phyloP scores from a whole-genome alignment of 495 filamentous ascomycete species.

The Xylaria palmicola region DNA sequence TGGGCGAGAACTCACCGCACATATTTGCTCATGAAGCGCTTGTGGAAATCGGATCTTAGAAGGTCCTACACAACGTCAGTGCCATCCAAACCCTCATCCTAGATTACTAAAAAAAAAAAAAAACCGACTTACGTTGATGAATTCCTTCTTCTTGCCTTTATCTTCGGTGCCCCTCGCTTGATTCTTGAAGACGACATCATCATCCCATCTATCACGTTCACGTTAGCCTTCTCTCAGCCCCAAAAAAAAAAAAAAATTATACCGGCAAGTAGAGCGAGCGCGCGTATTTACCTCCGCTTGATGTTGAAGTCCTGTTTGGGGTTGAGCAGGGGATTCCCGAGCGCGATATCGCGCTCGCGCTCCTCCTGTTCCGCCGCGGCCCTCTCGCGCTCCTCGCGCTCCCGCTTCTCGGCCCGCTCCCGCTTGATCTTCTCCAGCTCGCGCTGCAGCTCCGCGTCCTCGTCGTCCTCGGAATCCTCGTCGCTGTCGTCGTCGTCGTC shows the following conservation, averaged over 20 bases:
- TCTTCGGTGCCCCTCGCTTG: slow-evolving; percentile 94
- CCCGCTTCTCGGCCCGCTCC: slow-evolving; percentile 81
- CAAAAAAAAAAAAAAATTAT: no score
- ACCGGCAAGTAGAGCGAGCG: background rate
- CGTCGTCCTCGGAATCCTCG: slow-evolving; percentile 81
- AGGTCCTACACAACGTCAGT: slow-evolving; percentile 62
- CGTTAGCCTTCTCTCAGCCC: slow-evolving; percentile 35
- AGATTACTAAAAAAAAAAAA: background rate
- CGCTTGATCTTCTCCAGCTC: slow-evolving; percentile 94
- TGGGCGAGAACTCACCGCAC: slow-evolving; percentile 38
- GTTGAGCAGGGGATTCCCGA: slow-evolving; percentile 90
- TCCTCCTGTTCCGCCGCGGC: slow-evolving; percentile 76
- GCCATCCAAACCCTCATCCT: slow-evolving; percentile 8
- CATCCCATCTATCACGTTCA: slow-evolving; percentile 73
- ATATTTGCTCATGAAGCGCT: slow-evolving; percentile 87
- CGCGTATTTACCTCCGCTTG: slow-evolving; percentile 64
- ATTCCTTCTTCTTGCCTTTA: slow-evolving; percentile 85
- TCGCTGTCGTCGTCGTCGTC: slow-evolving; percentile 68
- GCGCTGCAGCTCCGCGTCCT: slow-evolving; percentile 83
- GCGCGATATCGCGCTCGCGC: slow-evolving; percentile 82
- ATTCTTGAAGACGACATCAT: slow-evolving; percentile 99
- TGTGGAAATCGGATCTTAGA: slow-evolving; percentile 93
- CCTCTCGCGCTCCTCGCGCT: slow-evolving; percentile 79
- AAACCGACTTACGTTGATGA: slow-evolving; percentile 83
- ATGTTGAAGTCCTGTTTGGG: slow-evolving; percentile 66